A percentile compares a stretch with the other conserved stretches of the same genome.
Evolutionary conservation across 305 asterid genomes (phyloP).

Genomic region (Salvia sclarea): DNA sequence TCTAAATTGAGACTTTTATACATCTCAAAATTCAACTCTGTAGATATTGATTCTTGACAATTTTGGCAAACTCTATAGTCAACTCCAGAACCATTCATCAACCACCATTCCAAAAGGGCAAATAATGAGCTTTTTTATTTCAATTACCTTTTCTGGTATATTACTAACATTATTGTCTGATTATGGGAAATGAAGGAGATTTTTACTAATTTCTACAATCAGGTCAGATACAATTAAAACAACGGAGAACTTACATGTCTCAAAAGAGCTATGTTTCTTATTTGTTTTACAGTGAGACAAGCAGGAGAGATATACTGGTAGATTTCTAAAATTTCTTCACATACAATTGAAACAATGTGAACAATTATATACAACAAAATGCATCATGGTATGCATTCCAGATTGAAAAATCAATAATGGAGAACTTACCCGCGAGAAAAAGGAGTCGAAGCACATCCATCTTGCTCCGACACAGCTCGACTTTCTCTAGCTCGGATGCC

Average conservation of each 20-base stretch:
- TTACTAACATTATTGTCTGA: background rate
- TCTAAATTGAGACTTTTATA: slow-evolving; percentile 16
- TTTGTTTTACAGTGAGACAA: background rate
- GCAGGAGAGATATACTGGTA: background rate
- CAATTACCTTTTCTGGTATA: background rate
- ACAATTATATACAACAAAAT: slow-evolving; percentile 30
- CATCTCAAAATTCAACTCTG: slow-evolving; percentile 5
- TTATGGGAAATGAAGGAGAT: background rate
- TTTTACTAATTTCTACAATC: background rate
- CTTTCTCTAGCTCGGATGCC: slow-evolving; percentile 20
- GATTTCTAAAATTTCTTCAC: background rate
- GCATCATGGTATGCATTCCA: background rate
- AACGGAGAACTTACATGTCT: too few relatives aligned
- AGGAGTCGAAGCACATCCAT: slow-evolving; percentile 1
- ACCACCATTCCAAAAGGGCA: too few relatives aligned
- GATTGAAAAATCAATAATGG: slow-evolving; percentile 8
- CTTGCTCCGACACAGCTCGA: slow-evolving; percentile 3
- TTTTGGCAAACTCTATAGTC: slow-evolving; percentile 7
- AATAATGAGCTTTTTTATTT: too few relatives aligned
- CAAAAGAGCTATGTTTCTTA: too few relatives aligned
- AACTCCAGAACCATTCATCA: background rate
- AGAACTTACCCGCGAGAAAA: slow-evolving; percentile 17
- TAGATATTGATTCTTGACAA: slow-evolving; percentile 5
- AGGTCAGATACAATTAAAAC: too few relatives aligned
- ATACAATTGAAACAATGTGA: slow-evolving; percentile 5